Base-by-base conservation (phyloP, 2,329 filamentous ascomycete genomes). In the Aspergillus caelatus region DNA sequence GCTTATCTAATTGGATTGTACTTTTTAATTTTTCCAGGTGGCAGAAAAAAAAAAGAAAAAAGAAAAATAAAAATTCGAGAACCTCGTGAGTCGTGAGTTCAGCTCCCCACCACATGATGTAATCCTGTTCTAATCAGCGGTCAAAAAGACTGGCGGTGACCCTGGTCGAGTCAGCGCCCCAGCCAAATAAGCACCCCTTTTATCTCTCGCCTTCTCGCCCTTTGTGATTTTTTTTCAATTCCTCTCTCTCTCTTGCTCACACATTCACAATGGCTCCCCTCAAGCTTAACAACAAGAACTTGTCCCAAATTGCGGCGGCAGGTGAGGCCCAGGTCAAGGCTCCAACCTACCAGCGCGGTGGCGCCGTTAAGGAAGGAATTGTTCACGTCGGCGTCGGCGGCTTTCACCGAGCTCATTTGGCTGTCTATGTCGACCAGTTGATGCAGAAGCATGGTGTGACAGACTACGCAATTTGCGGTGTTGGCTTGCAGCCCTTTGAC, bases 311-410 rank as follows among this genome's bases (percentile, higher is more conserved):
- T 55, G 48, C 71, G 30, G 64, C 72, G 21, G 65, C 70, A 1
- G 70, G 69, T 16, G 63, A 74, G 57, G 50, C 67, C 32, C 62
- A 69, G 39, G 71, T 81, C 65, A 72, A 75, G 65, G 70, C 80
- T 46, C 82, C 81, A 4, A 79, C 74, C 62, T 85, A 85, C 71
- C 72, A 75, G 57, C 82, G 83, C 57, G 71, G 70, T 65, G 68
- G 68, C 65, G 76, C 73, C 45, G 76, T 84, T 66, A 85, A 84
- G 77, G 82, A 85, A 71, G 83, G 83, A 43, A 84, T 85, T 58
- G 83, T 85, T 53, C 83, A 85, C 73, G 75, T 85, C 61, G 83
- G 83, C 57, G 83, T 85, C 14, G 83, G 83, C 65, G 83, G 83
- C 71, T 85, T 85, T 77, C 83, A 85, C 78, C 76, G 83, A 67